Base-by-base conservation (phyloP, 2,329 filamentous ascomycete species). In the Emergomyces orientalis region DNA sequence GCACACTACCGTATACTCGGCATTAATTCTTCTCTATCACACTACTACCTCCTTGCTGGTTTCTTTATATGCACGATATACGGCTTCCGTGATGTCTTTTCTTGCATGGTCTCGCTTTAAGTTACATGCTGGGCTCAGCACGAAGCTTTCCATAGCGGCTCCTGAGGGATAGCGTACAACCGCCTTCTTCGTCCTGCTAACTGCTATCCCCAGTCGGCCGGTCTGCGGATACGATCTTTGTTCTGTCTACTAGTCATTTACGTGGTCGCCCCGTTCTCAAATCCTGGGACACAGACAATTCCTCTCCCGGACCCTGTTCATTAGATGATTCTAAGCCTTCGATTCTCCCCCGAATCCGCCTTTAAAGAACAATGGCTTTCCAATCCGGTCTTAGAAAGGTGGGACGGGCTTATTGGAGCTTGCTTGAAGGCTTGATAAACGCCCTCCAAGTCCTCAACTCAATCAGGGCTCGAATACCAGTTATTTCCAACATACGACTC, bases 401-500 rank as follows among this genome's bases (percentile, higher is more conserved):
- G 22, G 19, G 22, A 39, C 56, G 56, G 56, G 37, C 56, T 45
- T 43, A 30, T n/a, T 45, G 22, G 13, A 59, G 17, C 37, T 43
- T 19, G 19, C 14, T 45, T 19, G 39, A 59, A 6, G 41, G 14
- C 37, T 43, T 39, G 14, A 11, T 32, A 2, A 13, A 59, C 5
- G 37, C 14, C 5, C 13, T 39, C 34, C n/a, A 57, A 9, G 32
- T 45, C 7, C 22, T 59, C 7, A 19, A 32, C 9, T 45, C 63
- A 39, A 34, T 72, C 66, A 77, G 74, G 68, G 60, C 69, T 61
- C 73, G 69, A 51, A 68, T 77, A 52, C 77, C 77, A 6, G 62
- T 76, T 54, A 43, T 78, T 51, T 72, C 70, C 59, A 68, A 73
- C 60, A 63, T 79, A 30, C 70, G 71, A 62, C 64, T 79, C 58